Conservation (phyloP, 2,329 filamentous ascomycete genomes). For the Fusarium marasasianum region DNA sequence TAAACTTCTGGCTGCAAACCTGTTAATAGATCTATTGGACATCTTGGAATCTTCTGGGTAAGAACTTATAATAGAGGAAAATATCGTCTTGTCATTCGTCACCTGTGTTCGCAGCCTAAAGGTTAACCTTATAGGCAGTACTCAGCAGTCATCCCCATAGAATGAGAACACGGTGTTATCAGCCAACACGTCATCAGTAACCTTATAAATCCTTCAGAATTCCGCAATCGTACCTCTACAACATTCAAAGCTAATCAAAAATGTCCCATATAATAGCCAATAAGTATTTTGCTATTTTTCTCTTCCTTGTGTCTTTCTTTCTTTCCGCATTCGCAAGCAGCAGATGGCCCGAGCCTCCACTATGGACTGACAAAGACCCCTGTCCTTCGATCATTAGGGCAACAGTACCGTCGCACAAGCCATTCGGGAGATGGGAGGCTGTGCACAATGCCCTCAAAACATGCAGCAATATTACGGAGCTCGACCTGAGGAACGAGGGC, state of each 20-base stretch:
- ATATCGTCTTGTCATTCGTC: too few species aligned
- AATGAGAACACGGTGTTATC: background rate
- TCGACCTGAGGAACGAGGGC: background rate
- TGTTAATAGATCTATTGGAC: too few species aligned
- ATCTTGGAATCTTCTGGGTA: too few species aligned
- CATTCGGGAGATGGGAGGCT: background rate
- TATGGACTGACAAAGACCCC: background rate
- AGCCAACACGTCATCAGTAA: background rate
- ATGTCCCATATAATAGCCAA: background rate
- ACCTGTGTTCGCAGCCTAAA: background rate
- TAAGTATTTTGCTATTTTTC: background rate
- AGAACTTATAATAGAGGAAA: too few species aligned
- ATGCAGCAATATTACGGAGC: constrained; percentile 5
- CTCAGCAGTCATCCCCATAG: too few species aligned
- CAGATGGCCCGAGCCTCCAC: background rate
- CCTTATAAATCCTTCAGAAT: background rate
- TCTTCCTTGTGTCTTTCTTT: background rate
- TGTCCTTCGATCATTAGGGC: background rate
- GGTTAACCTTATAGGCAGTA: background rate
- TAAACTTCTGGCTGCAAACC: too few species aligned
- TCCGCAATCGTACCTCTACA: background rate
- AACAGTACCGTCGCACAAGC: background rate
- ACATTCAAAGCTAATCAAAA: rapidly evolving
- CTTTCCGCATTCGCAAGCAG: background rate
- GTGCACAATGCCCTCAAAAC: constrained; percentile 8